Percentiles rank a stretch among this genome's conserved stretches.
These are phyloP conservation scores for Wickerhamiella bombiphila DNA, from an alignment of 805 yeast genomes.

Conservation along the genomic window DNA sequence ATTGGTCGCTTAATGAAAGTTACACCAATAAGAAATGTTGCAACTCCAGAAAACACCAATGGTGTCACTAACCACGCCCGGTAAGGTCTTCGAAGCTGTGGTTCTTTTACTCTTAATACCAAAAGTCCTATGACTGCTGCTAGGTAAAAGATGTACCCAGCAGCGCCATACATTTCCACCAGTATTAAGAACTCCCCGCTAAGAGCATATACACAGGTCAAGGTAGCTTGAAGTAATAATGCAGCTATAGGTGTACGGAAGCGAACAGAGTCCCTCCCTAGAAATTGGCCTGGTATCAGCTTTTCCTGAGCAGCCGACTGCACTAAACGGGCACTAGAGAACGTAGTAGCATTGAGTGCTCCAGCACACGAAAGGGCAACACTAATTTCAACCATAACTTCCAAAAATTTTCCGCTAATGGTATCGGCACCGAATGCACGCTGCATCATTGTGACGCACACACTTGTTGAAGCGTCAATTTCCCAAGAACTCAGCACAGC, in stretches of 20 bases:
- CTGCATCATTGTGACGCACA: conserved; percentile 24
- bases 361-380: conserved; percentile 29
- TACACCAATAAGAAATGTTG: conserved; percentile 23
- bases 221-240: conserved; percentile 20
- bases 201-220: conserved; percentile 22
- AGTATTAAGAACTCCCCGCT: conserved; percentile 26
- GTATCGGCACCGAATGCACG: conserved; percentile 18
- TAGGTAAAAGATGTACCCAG: conserved; percentile 23
- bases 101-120: conserved; percentile 23
- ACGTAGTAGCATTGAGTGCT: conserved; percentile 28
- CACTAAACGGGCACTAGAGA: conserved; percentile 25
- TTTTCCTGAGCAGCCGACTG: conserved; percentile 26
- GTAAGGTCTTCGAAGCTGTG: conserved; percentile 26
- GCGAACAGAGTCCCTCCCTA: conserved; percentile 12
- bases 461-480: conserved; percentile 23
- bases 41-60: conserved; percentile 21
- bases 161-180: conserved; percentile 26
- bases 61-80: conserved; percentile 26
- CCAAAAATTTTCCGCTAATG: conserved; percentile 12
- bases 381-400: conserved; percentile 20
- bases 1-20: conserved; percentile 25
- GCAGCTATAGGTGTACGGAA: conserved; percentile 25
- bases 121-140: conserved; percentile 27
- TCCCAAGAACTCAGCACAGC: conserved; percentile 65
- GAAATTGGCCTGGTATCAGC: conserved; percentile 22